A percentile compares a stretch with the other conserved stretches of the same genome.
These are phyloP conservation scores for Globisporangium middletonii DNA, from an alignment of 352 stramenopile species.

Conservation along the genomic window DNA sequence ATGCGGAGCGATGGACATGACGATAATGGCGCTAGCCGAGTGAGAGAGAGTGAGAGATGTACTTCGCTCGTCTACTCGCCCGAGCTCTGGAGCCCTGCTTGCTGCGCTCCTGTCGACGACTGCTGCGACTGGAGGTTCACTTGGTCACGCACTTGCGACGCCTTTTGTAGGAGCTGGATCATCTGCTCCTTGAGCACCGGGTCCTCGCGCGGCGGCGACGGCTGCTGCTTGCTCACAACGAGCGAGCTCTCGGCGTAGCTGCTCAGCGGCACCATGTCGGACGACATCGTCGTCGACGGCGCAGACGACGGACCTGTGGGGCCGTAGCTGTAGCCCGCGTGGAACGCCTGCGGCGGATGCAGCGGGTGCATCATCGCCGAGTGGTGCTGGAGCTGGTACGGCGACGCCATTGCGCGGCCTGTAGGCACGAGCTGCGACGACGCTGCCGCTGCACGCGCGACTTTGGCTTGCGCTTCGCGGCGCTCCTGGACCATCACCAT, in stretches of 20 bases:
- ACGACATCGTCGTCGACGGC: constrained; percentile 19
- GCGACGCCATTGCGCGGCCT: neutral
- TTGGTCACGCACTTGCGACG: constrained; percentile 71
- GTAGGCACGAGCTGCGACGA: constrained; percentile 45
- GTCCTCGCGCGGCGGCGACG: constrained; percentile 42
- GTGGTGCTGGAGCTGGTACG: constrained; percentile 13
- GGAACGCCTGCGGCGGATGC: constrained; percentile 8
- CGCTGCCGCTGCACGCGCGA: constrained; percentile 25
- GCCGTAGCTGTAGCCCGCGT: constrained; percentile 3
- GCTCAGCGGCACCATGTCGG: constrained; percentile 70
- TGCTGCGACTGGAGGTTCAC: constrained; percentile 51
- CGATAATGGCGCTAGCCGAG: too few relatives aligned
- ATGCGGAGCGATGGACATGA: too few relatives aligned
- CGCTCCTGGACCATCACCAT: constrained; percentile 87
- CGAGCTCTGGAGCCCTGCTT: constrained; percentile 66
- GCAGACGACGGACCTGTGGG: neutral
- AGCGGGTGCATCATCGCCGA: constrained; percentile 7
- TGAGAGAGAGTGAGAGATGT: too few relatives aligned
- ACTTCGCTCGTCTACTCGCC: constrained; percentile 33
- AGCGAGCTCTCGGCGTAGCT: constrained; percentile 43
- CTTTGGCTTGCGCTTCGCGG: constrained; percentile 57
- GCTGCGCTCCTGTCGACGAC: constrained; percentile 22
- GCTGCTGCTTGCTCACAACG: constrained; percentile 27
- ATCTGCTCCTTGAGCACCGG: constrained; percentile 80
- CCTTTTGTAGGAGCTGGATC: constrained; percentile 82